Conservation (phyloP, 345 rosid genomes). For the Linum lewisii region DNA sequence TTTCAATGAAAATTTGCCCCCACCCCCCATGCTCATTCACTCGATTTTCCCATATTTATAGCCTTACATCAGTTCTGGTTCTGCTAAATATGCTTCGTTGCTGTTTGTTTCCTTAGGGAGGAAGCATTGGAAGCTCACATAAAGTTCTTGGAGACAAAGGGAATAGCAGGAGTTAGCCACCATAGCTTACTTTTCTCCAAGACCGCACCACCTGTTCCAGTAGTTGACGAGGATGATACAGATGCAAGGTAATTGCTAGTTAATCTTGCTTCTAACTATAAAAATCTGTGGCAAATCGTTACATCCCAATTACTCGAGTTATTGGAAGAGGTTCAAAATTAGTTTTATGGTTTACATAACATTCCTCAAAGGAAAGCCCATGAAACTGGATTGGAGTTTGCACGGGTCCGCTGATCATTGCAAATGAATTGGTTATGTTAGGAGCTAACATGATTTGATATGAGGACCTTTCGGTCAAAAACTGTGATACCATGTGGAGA, state of each 20-base stretch:
- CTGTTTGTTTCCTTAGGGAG: slow-evolving; percentile 36
- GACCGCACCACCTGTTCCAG: slow-evolving; percentile 62
- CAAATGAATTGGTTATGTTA: no score
- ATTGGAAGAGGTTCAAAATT: no score
- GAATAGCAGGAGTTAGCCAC: slow-evolving; percentile 95
- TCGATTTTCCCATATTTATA: background rate
- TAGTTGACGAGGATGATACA: slow-evolving; percentile 47
- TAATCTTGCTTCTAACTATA: background rate
- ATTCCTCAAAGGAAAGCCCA: no score
- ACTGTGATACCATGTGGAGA: no score
- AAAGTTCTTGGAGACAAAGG: slow-evolving; percentile 60
- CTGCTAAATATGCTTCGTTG: background rate
- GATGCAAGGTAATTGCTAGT: slow-evolving; percentile 36
- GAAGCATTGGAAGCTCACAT: slow-evolving; percentile 49
- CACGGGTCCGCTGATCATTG: no score
- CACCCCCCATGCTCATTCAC: background rate
- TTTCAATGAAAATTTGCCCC: background rate
- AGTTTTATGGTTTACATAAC: no score
- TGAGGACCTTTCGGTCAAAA: no score
- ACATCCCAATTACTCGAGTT: no score
- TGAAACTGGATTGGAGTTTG: no score
- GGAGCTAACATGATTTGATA: no score
- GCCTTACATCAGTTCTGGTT: slow-evolving; percentile 1
- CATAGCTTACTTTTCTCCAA: slow-evolving; percentile 93
- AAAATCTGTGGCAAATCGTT: no score